These are phyloP conservation scores for Quercus wislizeni DNA, from an alignment of 306 rosid genomes.

Conservation along the genomic window DNA sequence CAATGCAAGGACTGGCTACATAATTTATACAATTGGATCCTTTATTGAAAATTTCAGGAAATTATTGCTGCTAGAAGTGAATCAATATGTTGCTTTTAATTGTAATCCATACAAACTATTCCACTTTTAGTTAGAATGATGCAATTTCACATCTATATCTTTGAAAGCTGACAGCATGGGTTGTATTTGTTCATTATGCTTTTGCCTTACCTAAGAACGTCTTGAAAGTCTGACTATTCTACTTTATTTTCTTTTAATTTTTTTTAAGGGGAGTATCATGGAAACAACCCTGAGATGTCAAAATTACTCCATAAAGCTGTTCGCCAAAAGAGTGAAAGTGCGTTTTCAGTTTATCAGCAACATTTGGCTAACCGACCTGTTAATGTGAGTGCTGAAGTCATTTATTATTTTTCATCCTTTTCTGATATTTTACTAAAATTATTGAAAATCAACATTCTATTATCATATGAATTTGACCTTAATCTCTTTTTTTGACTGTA, in stretches of 20 bases:
- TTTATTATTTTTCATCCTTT: conserved; percentile 7
- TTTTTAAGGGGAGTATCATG: conserved; percentile 89
- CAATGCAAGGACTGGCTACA: conserved; percentile 8
- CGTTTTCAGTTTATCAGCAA: conserved; percentile 95
- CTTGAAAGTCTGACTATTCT: not conserved
- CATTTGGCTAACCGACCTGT: conserved; percentile 97
- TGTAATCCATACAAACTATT: conserved; percentile 1
- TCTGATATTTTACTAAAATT: not conserved
- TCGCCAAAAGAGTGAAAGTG: conserved; percentile 93
- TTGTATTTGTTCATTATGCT: conserved; percentile 1
- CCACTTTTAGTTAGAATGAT: not conserved
- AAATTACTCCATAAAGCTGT: conserved; percentile 99
- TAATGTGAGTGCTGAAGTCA: conserved; percentile 57
- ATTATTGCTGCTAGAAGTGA: not conserved
- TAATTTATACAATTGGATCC: conserved; percentile 7
- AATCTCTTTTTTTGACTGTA: conserved; percentile 26
- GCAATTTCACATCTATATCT: not conserved
- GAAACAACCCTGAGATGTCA: conserved; percentile 99
- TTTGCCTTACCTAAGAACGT: no score
- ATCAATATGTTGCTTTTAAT: not conserved
- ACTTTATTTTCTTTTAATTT: conserved; percentile 10
- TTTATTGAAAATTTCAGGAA: not conserved
- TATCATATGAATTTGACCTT: conserved; percentile 12
- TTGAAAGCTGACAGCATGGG: not conserved
- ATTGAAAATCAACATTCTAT: not conserved